Evolutionary conservation across 2,329 filamentous ascomycete species (phyloP), one percentile per base, ranked within the genome.

Genomic region (Mycosphaerelloides madeirae): DNA sequence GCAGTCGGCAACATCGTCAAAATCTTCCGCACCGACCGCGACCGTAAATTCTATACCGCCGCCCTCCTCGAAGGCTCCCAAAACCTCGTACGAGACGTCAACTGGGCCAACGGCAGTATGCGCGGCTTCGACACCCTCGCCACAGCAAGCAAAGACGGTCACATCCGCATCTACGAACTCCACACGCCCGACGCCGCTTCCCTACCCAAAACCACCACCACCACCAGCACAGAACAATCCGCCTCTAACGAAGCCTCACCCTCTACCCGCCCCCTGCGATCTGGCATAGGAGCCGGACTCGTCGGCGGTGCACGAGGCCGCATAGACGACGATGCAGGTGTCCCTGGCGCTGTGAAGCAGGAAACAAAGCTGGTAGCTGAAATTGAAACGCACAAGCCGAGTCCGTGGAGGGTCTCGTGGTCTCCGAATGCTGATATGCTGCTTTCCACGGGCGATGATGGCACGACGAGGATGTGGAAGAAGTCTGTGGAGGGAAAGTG

Each of bases 91-190:
- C 78, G 91, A 37, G 90, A 96, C 63, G 79, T 96, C 1, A 84
- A 87, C 2, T 98, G 93, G 93, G 88, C 91, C 1, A 85, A 89
- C 37, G 91, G 89, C 11, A 94, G 89, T 53, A 88, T 94, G 58
- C 75, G 90, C 31, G 91, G 91, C 1, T 91, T 87, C 64, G 93
- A 98, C 65, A 78, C 91, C 45, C 78, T 97, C 56, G 93, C 91
- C 3, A 94, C 90, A 5, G 91, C 89, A 2, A 93, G 87, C 63
- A 94, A 94, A 65, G 93, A 98, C 63, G 91, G 93, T 3, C 83
- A 81, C 56, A 81, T 96, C 31, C 79, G 91, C 31, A 84, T 98
- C n/a, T 95, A 94, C 61, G 82, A 91, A 57, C 66, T 95, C 14
- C 80, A 83, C 29, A 85, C 84, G 57, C 51, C 68, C 60, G 49